Conservation (phyloP, 176 grass and related monocot species). For the Eleusine coracana region DNA sequence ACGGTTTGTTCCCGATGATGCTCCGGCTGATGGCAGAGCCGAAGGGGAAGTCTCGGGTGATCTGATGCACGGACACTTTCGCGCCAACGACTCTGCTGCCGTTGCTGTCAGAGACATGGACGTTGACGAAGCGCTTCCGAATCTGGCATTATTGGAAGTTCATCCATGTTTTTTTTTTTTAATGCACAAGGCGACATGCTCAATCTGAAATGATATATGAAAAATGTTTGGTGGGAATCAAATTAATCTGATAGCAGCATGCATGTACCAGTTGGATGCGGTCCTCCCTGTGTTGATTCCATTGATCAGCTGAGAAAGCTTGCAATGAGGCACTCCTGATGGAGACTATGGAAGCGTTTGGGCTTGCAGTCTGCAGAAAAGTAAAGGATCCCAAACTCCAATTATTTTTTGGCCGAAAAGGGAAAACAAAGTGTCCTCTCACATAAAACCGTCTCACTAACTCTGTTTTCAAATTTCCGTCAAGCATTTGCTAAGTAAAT, state of each 20-base stretch:
- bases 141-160: slow-evolving; percentile 32
- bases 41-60: slow-evolving; percentile 66
- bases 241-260: neutral
- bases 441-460: neutral
- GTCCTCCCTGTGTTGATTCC: slow-evolving; percentile 74
- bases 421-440: neutral
- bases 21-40: slow-evolving; percentile 71
- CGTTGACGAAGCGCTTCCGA: slow-evolving; percentile 60
- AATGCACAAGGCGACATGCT: neutral
- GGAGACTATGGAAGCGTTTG: slow-evolving; percentile 62
- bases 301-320: slow-evolving; percentile 63
- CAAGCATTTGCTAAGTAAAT: too few species aligned
- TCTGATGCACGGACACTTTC: slow-evolving; percentile 54
- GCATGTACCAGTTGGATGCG: slow-evolving; percentile 55
- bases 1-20: slow-evolving; percentile 60
- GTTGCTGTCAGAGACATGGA: slow-evolving; percentile 60
- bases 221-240: neutral
- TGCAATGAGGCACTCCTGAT: slow-evolving; percentile 71
- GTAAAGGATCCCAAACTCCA: neutral
- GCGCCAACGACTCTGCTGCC: slow-evolving; percentile 56
- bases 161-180: neutral
- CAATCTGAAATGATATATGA: neutral
- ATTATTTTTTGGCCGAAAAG: neutral
- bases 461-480: neutral
- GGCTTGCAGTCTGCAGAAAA: slow-evolving; percentile 35